A percentile compares a stretch with the other conserved stretches of the same genome.
phyloP scores from a whole-genome alignment of 305 asterid species.

The Fraxinus nigra region DNA sequence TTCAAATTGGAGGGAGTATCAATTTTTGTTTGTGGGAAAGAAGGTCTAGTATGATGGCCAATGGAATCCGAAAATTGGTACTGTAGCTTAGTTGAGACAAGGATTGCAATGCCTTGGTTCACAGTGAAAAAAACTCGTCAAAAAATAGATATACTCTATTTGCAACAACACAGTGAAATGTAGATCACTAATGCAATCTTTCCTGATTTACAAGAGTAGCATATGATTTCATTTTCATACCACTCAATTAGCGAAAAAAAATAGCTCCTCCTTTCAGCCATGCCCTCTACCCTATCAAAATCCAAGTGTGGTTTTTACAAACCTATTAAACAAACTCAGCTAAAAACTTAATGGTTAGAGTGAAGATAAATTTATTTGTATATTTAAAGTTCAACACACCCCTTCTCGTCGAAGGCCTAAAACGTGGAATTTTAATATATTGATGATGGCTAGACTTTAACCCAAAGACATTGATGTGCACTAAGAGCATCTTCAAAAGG shows the following conservation, averaged over 20 bases:
- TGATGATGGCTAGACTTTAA: background rate
- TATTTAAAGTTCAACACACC: background rate
- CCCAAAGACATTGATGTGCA: background rate
- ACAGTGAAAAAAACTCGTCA: background rate
- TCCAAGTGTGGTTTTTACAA: background rate
- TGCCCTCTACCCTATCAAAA: background rate
- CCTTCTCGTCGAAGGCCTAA: background rate
- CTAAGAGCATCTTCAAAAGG: background rate
- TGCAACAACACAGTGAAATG: background rate
- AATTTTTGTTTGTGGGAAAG: background rate
- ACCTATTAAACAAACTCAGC: background rate
- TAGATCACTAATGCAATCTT: background rate
- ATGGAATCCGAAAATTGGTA: background rate
- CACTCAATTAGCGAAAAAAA: background rate
- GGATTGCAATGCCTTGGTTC: background rate
- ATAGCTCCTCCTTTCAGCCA: background rate
- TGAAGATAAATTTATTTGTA: background rate
- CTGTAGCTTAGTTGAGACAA: background rate
- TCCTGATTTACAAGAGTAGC: background rate
- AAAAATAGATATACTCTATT: background rate
- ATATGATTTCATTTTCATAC: background rate
- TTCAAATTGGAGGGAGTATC: background rate
- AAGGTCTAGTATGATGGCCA: background rate
- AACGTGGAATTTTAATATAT: background rate
- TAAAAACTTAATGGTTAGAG: background rate